Percentiles rank a stretch among this genome's conserved stretches.
Evolutionary conservation across 1,284 basidiomycete species (phyloP).

Genomic region (Fomitopsis palustris): DNA sequence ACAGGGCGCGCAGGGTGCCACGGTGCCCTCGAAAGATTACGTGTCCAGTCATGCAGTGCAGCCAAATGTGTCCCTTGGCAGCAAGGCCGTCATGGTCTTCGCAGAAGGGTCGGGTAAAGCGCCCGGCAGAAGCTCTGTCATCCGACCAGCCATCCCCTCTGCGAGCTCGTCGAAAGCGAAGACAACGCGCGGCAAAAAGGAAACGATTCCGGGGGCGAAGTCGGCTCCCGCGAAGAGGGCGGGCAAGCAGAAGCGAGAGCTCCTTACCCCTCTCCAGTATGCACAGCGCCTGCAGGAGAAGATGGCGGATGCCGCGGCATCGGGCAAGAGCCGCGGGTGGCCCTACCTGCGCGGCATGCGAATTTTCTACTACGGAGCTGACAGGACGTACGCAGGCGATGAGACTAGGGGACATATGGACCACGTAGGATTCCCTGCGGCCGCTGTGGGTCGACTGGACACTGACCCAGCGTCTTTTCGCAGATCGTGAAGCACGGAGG

Average conservation of each 20-base stretch:
- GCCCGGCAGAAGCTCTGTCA: constrained; percentile 13
- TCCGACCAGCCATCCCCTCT: constrained; percentile 8
- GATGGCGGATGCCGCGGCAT: constrained; percentile 16
- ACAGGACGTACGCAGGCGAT: constrained; percentile 46
- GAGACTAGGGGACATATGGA: constrained; percentile 55
- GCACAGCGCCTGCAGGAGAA: constrained; percentile 33
- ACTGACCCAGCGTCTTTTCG: neutral
- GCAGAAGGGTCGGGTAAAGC: constrained; percentile 2
- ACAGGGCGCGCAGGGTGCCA: neutral
- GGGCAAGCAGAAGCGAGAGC: constrained; percentile 23
- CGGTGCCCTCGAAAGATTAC: neutral
- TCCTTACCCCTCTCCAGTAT: constrained; percentile 36
- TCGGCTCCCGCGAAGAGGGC: constrained; percentile 13
- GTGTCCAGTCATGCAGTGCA: neutral
- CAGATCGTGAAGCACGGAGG: constrained; percentile 63
- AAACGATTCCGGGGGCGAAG: constrained; percentile 11
- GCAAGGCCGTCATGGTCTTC: neutral
- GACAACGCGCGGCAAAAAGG: constrained; percentile 9
- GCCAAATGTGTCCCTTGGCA: neutral
- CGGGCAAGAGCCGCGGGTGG: constrained; percentile 25
- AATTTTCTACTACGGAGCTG: constrained; percentile 58
- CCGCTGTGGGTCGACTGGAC: neutral
- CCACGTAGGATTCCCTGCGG: constrained; percentile 35
- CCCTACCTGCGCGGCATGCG: constrained; percentile 41
- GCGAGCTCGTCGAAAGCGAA: neutral